Conservation (phyloP, 2,329 filamentous ascomycete genomes). For the Fusarium vanettenii region DNA sequence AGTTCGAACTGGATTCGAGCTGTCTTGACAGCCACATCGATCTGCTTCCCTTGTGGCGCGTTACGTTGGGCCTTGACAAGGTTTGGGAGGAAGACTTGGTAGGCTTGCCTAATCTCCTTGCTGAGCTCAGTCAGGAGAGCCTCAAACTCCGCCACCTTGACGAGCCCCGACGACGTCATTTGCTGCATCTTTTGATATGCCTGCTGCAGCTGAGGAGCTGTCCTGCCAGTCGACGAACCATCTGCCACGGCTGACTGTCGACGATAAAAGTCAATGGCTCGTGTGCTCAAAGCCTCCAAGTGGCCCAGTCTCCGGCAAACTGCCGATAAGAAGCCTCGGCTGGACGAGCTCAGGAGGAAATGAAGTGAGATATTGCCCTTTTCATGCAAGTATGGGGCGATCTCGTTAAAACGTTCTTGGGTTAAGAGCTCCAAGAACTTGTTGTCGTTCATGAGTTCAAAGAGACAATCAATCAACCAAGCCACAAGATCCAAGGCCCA, state of each 20-base stretch:
- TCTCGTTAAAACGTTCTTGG: slow-evolving; percentile 59
- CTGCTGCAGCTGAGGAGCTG: slow-evolving; percentile 64
- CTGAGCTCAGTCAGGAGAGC: slow-evolving; percentile 65
- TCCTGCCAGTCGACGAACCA: slow-evolving; percentile 51
- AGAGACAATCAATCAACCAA: slow-evolving; percentile 70
- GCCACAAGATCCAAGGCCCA: slow-evolving; percentile 81
- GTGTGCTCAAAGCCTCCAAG: slow-evolving; percentile 62
- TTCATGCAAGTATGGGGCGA: slow-evolving; percentile 63
- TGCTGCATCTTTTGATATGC: slow-evolving; percentile 67
- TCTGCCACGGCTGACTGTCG: slow-evolving; percentile 55
- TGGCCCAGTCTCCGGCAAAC: slow-evolving; percentile 73
- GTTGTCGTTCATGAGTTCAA: slow-evolving; percentile 64
- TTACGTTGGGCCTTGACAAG: slow-evolving; percentile 60
- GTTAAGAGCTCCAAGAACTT: slow-evolving; percentile 64
- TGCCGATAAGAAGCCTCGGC: slow-evolving; percentile 77
- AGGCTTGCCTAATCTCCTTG: slow-evolving; percentile 62
- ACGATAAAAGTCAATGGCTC: slow-evolving; percentile 64
- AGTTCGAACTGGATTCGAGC: slow-evolving; percentile 64
- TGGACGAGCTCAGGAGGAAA: slow-evolving; percentile 78
- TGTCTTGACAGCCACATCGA: slow-evolving; percentile 58
- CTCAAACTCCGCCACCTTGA: slow-evolving; percentile 72
- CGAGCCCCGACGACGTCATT: slow-evolving; percentile 61
- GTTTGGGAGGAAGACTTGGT: slow-evolving; percentile 58
- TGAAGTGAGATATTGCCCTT: slow-evolving; percentile 70
- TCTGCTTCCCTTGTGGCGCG: slow-evolving; percentile 55